A percentile compares a stretch with the other conserved stretches of the same genome.
phyloP scores from a whole-genome alignment of 306 rosid genomes.

The Gillenia trifoliata region DNA sequence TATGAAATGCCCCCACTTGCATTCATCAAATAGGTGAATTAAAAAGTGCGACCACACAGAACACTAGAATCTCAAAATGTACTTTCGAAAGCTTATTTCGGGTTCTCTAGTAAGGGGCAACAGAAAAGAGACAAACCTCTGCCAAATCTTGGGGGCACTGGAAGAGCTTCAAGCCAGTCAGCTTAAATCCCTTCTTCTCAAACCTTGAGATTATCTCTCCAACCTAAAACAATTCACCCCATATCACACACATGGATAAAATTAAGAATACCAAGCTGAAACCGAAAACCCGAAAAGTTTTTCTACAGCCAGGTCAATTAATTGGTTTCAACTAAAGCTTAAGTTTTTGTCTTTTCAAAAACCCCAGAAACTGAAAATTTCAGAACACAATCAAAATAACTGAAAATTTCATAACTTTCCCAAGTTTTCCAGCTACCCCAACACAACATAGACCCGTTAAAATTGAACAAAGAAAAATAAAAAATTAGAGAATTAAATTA shows the following conservation, averaged over 20 bases:
- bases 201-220: conserved; percentile 94
- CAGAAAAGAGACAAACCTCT: conserved; percentile 56
- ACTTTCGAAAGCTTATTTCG: background rate
- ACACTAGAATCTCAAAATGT: background rate
- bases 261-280: background rate
- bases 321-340: background rate
- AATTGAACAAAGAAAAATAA: background rate
- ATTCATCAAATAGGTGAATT: background rate
- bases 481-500: background rate
- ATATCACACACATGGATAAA: background rate
- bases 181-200: conserved; percentile 92
- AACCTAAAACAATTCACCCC: conserved; percentile 51
- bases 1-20: background rate
- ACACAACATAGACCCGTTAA: background rate
- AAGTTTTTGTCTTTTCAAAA: background rate
- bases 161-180: conserved; percentile 90
- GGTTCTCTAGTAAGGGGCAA: background rate
- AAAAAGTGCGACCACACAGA: background rate
- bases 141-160: conserved; percentile 87
- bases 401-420: background rate
- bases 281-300: no score
- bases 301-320: background rate
- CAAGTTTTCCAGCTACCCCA: background rate
- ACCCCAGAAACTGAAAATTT: background rate
- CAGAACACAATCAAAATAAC: background rate